Evolutionary conservation across 108 stramenopile genomes (phyloP).

Genomic region (Epipyxis sp.): DNA sequence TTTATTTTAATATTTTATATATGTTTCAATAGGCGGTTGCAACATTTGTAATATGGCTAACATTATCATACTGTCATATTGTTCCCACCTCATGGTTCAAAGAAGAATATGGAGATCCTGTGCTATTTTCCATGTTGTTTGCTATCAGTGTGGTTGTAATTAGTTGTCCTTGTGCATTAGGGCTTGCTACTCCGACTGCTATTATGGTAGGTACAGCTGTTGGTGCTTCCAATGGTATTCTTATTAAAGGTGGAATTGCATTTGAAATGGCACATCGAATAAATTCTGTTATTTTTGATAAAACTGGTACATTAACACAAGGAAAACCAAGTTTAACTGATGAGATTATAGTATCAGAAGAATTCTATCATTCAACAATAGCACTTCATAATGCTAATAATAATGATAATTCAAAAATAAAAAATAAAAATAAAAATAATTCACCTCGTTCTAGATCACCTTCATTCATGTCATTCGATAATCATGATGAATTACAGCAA

Average conservation of each 20-base stretch:
- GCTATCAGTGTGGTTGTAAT: constrained; percentile 87
- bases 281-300: constrained; percentile 85
- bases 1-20: constrained; percentile 41
- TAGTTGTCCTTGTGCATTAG: constrained; percentile 92
- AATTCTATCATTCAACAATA: too few relatives aligned
- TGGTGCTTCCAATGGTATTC: constrained; percentile 80
- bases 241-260: constrained; percentile 94
- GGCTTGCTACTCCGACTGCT: constrained; percentile 95
- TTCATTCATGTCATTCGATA: constrained; percentile 47
- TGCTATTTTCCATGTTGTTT: constrained; percentile 79
- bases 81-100: constrained; percentile 55
- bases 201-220: constrained; percentile 94
- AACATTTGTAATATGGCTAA: neutral
- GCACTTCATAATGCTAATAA: too few relatives aligned
- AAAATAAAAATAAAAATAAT: neutral
- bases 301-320: constrained; percentile 94
- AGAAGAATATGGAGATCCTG: constrained; percentile 37
- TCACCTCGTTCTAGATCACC: neutral
- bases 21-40: neutral
- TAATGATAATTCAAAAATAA: too few relatives aligned
- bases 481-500: neutral
- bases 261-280: constrained; percentile 77
- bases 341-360: constrained; percentile 33
- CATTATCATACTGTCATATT: constrained; percentile 15
- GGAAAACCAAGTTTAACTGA: constrained; percentile 62